These are phyloP conservation scores for Ogataea nonfermentans DNA, from an alignment of 805 yeast genomes.

Conservation along the genomic window DNA sequence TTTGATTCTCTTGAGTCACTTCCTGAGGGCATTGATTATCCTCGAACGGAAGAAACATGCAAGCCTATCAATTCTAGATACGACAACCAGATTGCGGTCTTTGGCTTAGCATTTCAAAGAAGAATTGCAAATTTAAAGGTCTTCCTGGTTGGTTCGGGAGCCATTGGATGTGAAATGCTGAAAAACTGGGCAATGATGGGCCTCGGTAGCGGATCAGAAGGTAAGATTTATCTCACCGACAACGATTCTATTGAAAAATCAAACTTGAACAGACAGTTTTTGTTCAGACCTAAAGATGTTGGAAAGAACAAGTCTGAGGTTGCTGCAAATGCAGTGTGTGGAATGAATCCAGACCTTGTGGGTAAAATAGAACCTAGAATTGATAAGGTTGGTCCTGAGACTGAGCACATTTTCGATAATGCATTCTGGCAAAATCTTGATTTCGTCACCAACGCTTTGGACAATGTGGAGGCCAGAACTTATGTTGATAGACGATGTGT, in stretches of 20 bases:
- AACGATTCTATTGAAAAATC: slow-evolving; percentile 95
- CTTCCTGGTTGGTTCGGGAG: slow-evolving; percentile 95
- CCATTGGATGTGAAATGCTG: slow-evolving; percentile 98
- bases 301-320: slow-evolving; percentile 88
- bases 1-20: slow-evolving; percentile 92
- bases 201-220: slow-evolving; percentile 86
- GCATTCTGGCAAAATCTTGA: slow-evolving; percentile 81
- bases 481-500: slow-evolving; percentile 97
- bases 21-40: slow-evolving; percentile 56
- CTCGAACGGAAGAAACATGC: slow-evolving; percentile 69
- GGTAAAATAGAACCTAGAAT: slow-evolving; percentile 74
- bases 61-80: slow-evolving; percentile 79
- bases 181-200: slow-evolving; percentile 99
- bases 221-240: slow-evolving; percentile 83
- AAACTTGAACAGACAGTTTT: slow-evolving; percentile 92
- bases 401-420: slow-evolving; percentile 83
- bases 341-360: slow-evolving; percentile 79
- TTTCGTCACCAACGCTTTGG: slow-evolving; percentile 94
- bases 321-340: slow-evolving; percentile 79
- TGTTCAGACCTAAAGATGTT: slow-evolving; percentile 92
- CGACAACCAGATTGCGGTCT: slow-evolving; percentile 94
- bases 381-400: slow-evolving; percentile 92
- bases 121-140: slow-evolving; percentile 72
- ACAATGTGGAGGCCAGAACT: slow-evolving; percentile 96
- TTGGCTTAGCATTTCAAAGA: slow-evolving; percentile 77